Conservation (phyloP, 768 basidiomycete species). For the Serendipita sp. region DNA sequence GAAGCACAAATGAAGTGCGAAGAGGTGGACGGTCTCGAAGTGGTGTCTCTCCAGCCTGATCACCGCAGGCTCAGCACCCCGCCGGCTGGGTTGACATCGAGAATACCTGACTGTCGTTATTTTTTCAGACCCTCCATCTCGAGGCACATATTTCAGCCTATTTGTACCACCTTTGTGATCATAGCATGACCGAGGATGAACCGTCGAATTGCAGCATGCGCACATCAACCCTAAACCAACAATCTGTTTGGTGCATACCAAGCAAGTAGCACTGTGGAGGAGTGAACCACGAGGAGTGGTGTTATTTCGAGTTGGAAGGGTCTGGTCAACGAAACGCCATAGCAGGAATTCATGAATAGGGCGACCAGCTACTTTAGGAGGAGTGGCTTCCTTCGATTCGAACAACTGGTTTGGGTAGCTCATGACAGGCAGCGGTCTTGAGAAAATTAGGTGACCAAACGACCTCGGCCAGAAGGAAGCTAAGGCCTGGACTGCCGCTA, state of each 20-base stretch:
- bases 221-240: constrained; percentile 59
- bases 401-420: constrained; percentile 15
- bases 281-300: constrained; percentile 19
- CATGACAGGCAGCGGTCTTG: constrained; percentile 32
- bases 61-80: constrained; percentile 13
- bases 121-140: constrained; percentile 32
- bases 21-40: constrained; percentile 47
- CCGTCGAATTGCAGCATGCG: constrained; percentile 47
- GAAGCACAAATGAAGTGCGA: constrained; percentile 57
- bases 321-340: constrained; percentile 37
- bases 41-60: constrained; percentile 28
- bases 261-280: constrained; percentile 25
- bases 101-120: constrained; percentile 52
- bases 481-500: constrained; percentile 39
- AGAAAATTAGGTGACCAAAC: constrained; percentile 49
- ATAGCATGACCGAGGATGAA: constrained; percentile 63
- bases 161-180: constrained; percentile 47
- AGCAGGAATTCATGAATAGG: constrained; percentile 45
- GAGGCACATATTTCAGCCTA: constrained; percentile 19
- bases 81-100: constrained; percentile 24
- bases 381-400: background rate
- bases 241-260: constrained; percentile 37
- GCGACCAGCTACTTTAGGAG: background rate
- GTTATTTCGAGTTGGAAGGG: constrained; percentile 19
- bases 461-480: constrained; percentile 50